Conservation (phyloP, 148 eudicot genomes). For the Heliosperma pusillum region DNA sequence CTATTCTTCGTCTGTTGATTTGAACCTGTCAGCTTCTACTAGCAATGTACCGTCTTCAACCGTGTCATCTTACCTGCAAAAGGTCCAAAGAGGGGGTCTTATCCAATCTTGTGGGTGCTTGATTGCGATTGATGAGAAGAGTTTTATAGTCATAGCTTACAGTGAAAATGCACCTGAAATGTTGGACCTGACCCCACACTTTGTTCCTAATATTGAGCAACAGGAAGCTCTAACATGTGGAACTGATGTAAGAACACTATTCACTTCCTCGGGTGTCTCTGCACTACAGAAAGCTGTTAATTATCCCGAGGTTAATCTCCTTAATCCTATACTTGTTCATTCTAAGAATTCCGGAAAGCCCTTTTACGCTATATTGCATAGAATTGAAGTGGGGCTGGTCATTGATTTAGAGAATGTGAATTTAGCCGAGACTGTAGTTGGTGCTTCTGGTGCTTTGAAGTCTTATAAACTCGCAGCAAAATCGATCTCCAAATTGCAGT, state of each 20-base stretch:
- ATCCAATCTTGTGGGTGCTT: slow-evolving; percentile 84
- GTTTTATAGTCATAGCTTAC: slow-evolving; percentile 53
- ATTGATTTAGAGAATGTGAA: slow-evolving; percentile 80
- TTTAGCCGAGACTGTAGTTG: slow-evolving; percentile 53
- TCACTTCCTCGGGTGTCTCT: slow-evolving; percentile 51
- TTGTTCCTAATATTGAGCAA: slow-evolving; percentile 71
- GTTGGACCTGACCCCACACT: slow-evolving; percentile 60
- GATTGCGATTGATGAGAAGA: slow-evolving; percentile 64
- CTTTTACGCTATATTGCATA: slow-evolving; percentile 73
- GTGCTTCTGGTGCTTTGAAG: slow-evolving; percentile 68
- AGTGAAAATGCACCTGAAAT: slow-evolving; percentile 89
- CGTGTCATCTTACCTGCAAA: slow-evolving; percentile 61
- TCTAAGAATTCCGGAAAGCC: slow-evolving; percentile 60
- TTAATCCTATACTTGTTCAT: slow-evolving; percentile 73
- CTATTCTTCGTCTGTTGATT: slow-evolving; percentile 61
- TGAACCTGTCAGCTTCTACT: slow-evolving; percentile 45
- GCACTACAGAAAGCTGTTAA: slow-evolving; percentile 66
- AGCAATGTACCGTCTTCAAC: slow-evolving; percentile 61
- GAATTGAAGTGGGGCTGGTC: slow-evolving; percentile 70
- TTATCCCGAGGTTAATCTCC: slow-evolving; percentile 55
- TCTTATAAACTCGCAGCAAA: slow-evolving; percentile 85
- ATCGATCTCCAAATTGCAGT: slow-evolving; percentile 60
- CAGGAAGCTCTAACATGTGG: slow-evolving; percentile 60
- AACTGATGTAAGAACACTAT: slow-evolving; percentile 63
- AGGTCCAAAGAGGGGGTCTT: slow-evolving; percentile 78